Conservation (phyloP, 805 yeast species). For the Metschnikowia shivogae region DNA sequence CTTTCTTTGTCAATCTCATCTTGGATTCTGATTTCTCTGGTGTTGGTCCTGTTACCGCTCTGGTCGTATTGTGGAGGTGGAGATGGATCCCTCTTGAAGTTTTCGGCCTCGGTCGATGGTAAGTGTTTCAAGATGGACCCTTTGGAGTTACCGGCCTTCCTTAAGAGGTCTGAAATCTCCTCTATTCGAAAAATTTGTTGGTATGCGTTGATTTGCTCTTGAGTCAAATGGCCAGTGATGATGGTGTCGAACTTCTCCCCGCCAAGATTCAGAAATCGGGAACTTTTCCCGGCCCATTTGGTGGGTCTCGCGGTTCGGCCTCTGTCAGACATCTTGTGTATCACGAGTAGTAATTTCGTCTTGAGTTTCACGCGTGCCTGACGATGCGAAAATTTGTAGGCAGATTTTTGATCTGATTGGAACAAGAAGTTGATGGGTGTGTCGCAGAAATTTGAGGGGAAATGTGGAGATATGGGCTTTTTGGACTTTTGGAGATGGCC, state of each 20-base stretch:
- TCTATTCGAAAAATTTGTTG: slow-evolving; percentile 68
- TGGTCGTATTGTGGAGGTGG: slow-evolving; percentile 91
- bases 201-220: slow-evolving; percentile 77
- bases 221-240: slow-evolving; percentile 42
- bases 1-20: slow-evolving; percentile 66
- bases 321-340: slow-evolving; percentile 11
- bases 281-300: slow-evolving; percentile 16
- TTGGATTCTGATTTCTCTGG: slow-evolving; percentile 62
- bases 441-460: neutral
- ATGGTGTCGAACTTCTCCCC: slow-evolving; percentile 24
- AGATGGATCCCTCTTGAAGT: slow-evolving; percentile 60
- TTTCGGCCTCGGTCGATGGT: slow-evolving; percentile 40
- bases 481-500: neutral
- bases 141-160: slow-evolving; percentile 24
- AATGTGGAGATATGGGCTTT: neutral
- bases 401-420: neutral
- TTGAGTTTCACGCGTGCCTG: no score
- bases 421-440: neutral
- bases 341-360: no score
- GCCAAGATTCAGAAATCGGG: slow-evolving; percentile 14
- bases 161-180: slow-evolving; percentile 64
- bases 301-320: slow-evolving; percentile 12
- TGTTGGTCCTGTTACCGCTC: slow-evolving; percentile 79
- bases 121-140: slow-evolving; percentile 42
- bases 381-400: no score